A percentile compares a stretch with the other conserved stretches of the same genome.
phyloP scores from a whole-genome alignment of 306 rosid genomes.

The Luffa aegyptiaca region DNA sequence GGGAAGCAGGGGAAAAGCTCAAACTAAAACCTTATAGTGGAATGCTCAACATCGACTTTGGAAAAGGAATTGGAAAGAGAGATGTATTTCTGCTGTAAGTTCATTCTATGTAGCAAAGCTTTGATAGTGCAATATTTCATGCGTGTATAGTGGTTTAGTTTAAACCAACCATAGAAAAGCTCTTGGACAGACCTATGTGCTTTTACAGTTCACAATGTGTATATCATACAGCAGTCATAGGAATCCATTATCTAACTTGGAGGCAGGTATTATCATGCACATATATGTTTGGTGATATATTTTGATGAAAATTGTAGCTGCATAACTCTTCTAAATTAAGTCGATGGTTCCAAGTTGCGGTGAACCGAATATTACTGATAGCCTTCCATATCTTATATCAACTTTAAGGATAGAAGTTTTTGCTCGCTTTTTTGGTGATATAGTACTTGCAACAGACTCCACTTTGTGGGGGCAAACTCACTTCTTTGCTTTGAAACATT shows the following conservation, averaged over 20 bases:
- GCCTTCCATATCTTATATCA: not conserved
- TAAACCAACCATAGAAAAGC: not conserved
- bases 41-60: slow-evolving; percentile 88
- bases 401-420: not conserved
- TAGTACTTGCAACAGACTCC: not conserved
- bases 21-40: slow-evolving; percentile 91
- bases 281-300: not conserved
- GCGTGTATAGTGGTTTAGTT: not conserved
- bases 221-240: not conserved
- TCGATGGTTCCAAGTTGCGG: not conserved
- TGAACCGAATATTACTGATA: not conserved
- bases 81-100: slow-evolving; percentile 93
- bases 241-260: not conserved
- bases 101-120: slow-evolving; percentile 4
- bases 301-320: not conserved
- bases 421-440: not conserved
- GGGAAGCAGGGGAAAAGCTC: slow-evolving; percentile 68
- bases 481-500: not conserved
- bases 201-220: not conserved
- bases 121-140: slow-evolving; percentile 9
- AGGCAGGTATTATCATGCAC: not conserved
- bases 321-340: not conserved
- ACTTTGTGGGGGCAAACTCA: not conserved
- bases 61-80: slow-evolving; percentile 88
- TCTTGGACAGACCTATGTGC: not conserved